Base-by-base conservation (phyloP, 2,329 filamentous ascomycete genomes). In the Arthrinium phaeospermum region DNA sequence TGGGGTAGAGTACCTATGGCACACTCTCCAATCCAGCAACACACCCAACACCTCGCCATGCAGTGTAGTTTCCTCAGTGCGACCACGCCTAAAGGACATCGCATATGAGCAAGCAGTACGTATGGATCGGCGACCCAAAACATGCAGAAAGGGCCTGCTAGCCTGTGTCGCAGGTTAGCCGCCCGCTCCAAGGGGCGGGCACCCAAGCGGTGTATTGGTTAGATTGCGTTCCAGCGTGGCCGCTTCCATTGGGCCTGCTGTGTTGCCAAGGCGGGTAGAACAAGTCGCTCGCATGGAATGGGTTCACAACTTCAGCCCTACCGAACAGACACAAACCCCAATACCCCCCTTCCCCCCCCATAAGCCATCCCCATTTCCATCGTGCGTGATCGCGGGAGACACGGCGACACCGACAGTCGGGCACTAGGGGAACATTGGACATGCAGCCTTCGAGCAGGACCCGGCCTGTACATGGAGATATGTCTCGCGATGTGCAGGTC, bases 351-450 rank as follows among this genome's bases (percentile, higher is more conserved):
- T 8, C 5, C n/a, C 8, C 8, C 27, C 51, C 8, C 30, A 12
- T 37, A 30, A 10, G 24, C 53, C 27, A 37, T 64, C 19, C 41
- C 41, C 41, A 30, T 19, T 68, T 27, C 22, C 16, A 47, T 46
- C 41, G 67, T 46, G 44, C 67, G 67, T 68, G 67, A 68, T 68
- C 67, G 67, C 46, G 67, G 46, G 46, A 49, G 67, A 22, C 22
- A 68, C 67, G 67, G 67, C 67, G 41, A 68, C 44, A 68, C 67
- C 67, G 67, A 68, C 46, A 68, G 46, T 46, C 22, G 16, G 14
- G 34, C 67, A 47, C 44, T 37, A 68, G 46, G 46, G 67, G 44
- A 47, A 49, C 67, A 68, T n/a, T n/a, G 30, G 22, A 22, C 5
- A 46, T 68, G 44, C 67, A 68, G 46, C 67, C 67, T 30, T 68